Base-by-base conservation (phyloP, 2,329 filamentous ascomycete genomes). In the Alternaria sp. region DNA sequence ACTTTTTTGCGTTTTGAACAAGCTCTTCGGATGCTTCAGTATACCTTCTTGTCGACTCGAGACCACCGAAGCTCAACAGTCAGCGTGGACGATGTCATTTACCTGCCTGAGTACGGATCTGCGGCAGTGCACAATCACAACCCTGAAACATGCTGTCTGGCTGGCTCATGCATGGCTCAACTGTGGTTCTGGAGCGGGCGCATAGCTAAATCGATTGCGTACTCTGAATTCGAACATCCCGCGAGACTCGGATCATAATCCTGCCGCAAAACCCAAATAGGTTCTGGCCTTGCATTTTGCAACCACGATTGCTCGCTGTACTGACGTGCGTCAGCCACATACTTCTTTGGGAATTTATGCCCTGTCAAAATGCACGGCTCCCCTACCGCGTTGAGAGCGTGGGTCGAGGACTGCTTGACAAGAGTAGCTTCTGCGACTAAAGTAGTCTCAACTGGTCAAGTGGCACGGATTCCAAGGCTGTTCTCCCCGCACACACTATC, bases 171-270 rank as follows among this genome's bases (percentile, higher is more conserved):
- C 57, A 63, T 63, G 45, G 58, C 47, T 53, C 44, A 21, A 49
- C 37, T 51, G 44, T 30, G 30, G 37, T 43, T 43, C 51, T 46
- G 43, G 46, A 37, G 54, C 57, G 37, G 33, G 43, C 50, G 45
- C 55, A 64, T 66, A 28, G 64, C 59, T 60, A 61, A 65, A 64
- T 66, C 58, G 21, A 73, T 76, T 69, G 69, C 69, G 68, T 74
- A 75, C 64, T 51, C 45, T 55, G 60, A 67, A 58, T 56, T 9
- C 21, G 47, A 55, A 14, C 46, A 64, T 67, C 66, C 64, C 68
- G 70, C 65, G 57, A 54, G 44, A n/a, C 45, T 30, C 45, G 28
- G 44, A 58, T 53, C 47, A 37, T 55, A 50, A 41, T 15, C 30
- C 56, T 44, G 57, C 44, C 10, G 49, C 43, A 56, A 41, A 60